Evolutionary conservation across 2,329 filamentous ascomycete species (phyloP).

Genomic region (Ascochyta fabae): DNA sequence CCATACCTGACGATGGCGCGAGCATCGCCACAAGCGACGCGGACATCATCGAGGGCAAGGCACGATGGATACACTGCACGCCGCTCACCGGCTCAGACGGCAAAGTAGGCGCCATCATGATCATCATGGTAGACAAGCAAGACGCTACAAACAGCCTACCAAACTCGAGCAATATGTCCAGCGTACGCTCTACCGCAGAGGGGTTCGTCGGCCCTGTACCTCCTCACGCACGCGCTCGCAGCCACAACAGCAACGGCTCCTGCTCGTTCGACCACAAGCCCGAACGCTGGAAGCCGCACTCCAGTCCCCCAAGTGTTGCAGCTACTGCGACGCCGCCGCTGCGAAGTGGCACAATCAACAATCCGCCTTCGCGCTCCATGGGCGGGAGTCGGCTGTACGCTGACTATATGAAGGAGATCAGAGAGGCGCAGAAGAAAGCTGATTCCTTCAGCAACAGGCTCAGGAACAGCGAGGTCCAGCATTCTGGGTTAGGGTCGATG

Average conservation of each 20-base stretch:
- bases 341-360: not conserved
- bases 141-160: slow-evolving; percentile 48
- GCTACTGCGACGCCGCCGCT: not conserved
- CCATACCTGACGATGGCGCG: slow-evolving; percentile 8
- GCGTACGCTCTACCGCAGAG: not conserved
- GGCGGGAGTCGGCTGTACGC: slow-evolving; percentile 11
- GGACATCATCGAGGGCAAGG: slow-evolving; percentile 57
- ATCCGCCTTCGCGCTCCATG: not conserved
- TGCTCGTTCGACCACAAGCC: not conserved
- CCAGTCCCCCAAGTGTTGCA: not conserved
- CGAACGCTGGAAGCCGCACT: slow-evolving; percentile 5
- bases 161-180: not conserved
- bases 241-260: slow-evolving; percentile 2
- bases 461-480: not conserved
- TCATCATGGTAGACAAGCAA: slow-evolving; percentile 70
- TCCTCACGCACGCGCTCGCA: not conserved
- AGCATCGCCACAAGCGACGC: slow-evolving; percentile 2
- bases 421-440: slow-evolving; percentile 4
- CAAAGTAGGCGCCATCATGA: slow-evolving; percentile 76
- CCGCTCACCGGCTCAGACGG: slow-evolving; percentile 70
- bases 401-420: slow-evolving; percentile 9
- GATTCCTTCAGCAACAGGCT: not conserved
- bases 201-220: not conserved
- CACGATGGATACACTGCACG: slow-evolving; percentile 77
- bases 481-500: not conserved